Base-by-base conservation (phyloP, 495 filamentous ascomycete species). In the Achaetomiella virescens region DNA sequence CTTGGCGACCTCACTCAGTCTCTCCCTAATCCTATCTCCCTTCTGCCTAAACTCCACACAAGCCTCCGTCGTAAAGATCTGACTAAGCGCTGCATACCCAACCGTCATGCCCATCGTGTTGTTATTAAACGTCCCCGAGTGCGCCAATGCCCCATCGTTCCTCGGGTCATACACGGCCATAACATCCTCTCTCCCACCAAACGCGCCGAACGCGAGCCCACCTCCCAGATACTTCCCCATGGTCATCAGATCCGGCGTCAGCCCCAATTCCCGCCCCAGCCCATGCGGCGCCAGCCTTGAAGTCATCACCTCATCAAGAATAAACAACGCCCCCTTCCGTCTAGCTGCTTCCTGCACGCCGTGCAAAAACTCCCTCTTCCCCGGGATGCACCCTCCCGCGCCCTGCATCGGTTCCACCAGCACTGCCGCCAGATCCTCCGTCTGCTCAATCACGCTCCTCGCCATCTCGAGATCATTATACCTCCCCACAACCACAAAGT, bases 61-160 rank as follows among this genome's bases (percentile, higher is more conserved):
- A 7, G 66, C 66, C n/a, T 71, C 70, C 0, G 74, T 65, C 24
- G 72, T 75, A 55, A 72, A 78, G 1, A 81, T 62, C 31, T 70
- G 44, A 9, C 58, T 51, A 11, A 82, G 59, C 3, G 71, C 81
- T 7, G 66, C 67, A 51, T 68, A 71, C 6, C 81, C 84, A 6
- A 74, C 80, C 25, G 67, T 70, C 80, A 85, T 84, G 1, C 76
- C 75, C 12, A 86, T 61, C 1, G 77, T 75, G 57, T 87, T 87
- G 58, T 87, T 88, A 50, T 88, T 86, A 61, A 84, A 88, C 0
- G 84, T 88, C 0, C 84, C 84, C 0, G 82, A 78, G 55, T 88
- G 84, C 43, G 68, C 52, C 29, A 76, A 52, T 36, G 64, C 37
- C 21, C 61, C 56, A 10, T 43, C 17, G 12, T 55, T 52, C 1